Evolutionary conservation across 306 rosid genomes (phyloP).

Genomic region (Acmispon strigosus): DNA sequence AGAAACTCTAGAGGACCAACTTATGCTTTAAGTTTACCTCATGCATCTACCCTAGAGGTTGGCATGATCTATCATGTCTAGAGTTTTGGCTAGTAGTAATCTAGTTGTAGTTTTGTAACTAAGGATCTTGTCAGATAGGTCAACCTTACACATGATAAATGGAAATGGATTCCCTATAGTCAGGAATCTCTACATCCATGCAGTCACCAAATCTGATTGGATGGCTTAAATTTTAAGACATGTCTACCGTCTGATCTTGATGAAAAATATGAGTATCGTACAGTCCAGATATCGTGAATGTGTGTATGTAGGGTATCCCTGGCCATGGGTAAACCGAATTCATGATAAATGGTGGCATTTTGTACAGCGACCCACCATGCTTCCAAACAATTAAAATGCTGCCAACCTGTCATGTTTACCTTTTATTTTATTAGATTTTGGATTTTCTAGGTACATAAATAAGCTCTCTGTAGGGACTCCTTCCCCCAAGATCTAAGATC

Average conservation of each 20-base stretch:
- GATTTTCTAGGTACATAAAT: constrained; percentile 25
- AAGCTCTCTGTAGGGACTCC: constrained; percentile 21
- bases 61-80: constrained; percentile 87
- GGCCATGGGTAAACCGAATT: no score
- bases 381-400: constrained; percentile 32
- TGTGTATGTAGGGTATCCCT: no score
- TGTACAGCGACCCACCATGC: constrained; percentile 23
- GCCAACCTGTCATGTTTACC: not conserved
- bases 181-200: no score
- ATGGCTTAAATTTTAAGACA: no score
- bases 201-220: no score
- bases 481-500: not conserved
- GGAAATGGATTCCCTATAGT: not conserved
- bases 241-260: no score
- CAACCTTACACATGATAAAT: constrained; percentile 40
- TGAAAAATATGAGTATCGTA: no score
- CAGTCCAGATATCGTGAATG: no score
- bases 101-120: constrained; percentile 35
- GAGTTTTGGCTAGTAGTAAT: constrained; percentile 16
- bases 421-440: not conserved
- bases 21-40: constrained; percentile 79
- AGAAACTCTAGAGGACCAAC: constrained; percentile 90
- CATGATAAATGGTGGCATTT: constrained; percentile 41
- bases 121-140: constrained; percentile 11
- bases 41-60: constrained; percentile 91